Percentiles rank a stretch among this genome's conserved stretches.
Evolutionary conservation across 1,139 yeast genomes (phyloP).

Genomic region (Taphrina confusa): DNA sequence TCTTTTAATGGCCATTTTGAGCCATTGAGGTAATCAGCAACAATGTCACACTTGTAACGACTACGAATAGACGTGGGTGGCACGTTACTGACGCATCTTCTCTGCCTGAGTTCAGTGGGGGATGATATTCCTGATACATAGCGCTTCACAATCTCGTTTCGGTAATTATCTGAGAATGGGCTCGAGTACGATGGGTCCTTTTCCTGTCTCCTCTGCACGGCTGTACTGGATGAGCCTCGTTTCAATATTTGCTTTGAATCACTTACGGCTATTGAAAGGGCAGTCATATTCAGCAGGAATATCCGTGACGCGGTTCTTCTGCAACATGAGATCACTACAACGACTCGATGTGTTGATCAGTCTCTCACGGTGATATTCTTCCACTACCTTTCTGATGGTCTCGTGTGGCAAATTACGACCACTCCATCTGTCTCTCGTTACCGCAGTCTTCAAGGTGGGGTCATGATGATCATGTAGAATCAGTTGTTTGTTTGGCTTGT

Average conservation of each 20-base stretch:
- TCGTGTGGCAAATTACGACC: not conserved
- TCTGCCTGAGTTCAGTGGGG: not conserved
- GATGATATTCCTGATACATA: not conserved
- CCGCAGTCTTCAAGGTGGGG: too few species aligned
- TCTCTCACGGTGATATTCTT: not conserved
- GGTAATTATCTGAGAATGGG: not conserved
- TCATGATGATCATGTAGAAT: too few species aligned
- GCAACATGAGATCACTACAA: conserved; percentile 6
- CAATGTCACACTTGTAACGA: not conserved
- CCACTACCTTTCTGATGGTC: not conserved
- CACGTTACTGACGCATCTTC: not conserved
- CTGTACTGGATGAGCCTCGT: too few species aligned
- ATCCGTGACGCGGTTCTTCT: not conserved
- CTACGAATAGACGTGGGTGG: not conserved
- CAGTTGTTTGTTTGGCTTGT: not conserved
- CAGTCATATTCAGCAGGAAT: conserved; percentile 8
- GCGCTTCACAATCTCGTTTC: not conserved
- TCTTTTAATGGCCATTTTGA: too few species aligned
- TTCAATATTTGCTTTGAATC: too few species aligned
- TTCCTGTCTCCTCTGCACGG: not conserved
- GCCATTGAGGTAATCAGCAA: not conserved
- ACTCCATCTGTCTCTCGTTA: not conserved
- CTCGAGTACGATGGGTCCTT: not conserved
- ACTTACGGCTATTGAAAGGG: conserved; percentile 7
- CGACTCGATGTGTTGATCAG: not conserved